These are phyloP conservation scores for Aspergillus phoenicis DNA, from an alignment of 2,329 filamentous ascomycete genomes.

Conservation along the genomic window DNA sequence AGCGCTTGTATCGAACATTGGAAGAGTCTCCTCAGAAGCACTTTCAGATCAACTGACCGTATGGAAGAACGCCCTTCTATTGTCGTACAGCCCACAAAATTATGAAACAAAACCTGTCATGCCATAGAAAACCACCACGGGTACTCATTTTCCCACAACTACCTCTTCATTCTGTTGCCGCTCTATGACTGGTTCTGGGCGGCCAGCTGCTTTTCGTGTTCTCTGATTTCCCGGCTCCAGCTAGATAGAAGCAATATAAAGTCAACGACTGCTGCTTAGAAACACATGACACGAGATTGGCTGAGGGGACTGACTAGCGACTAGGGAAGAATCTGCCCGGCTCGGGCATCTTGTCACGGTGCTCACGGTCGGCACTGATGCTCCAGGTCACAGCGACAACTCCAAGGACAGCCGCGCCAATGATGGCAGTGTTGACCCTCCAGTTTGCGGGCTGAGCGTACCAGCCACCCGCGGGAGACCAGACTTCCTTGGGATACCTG, in stretches of 20 bases:
- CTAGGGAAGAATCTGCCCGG: constrained; percentile 78
- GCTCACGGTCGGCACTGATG: constrained; percentile 72
- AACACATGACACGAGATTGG: constrained; percentile 5
- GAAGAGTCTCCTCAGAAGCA: constrained; percentile 42
- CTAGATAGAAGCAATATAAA: constrained; percentile 41
- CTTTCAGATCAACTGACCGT: constrained; percentile 41
- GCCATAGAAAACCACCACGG: constrained; percentile 26
- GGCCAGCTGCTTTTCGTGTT: constrained; percentile 62
- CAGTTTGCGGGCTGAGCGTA: constrained; percentile 94
- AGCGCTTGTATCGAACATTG: constrained; percentile 43
- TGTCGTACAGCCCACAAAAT: constrained; percentile 41
- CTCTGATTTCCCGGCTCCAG: constrained; percentile 72
- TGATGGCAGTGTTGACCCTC: constrained; percentile 84
- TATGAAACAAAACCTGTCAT: constrained; percentile 36
- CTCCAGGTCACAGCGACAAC: constrained; percentile 70
- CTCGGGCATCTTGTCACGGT: constrained; percentile 74
- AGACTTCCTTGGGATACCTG: constrained; percentile 98
- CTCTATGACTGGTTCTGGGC: constrained; percentile 45
- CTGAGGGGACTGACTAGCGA: constrained; percentile 66
- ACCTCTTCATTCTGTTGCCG: constrained; percentile 5
- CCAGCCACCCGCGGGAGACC: constrained; percentile 98
- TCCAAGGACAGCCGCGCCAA: constrained; percentile 68
- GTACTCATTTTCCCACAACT: constrained; percentile 17
- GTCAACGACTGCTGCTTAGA: constrained; percentile 18
- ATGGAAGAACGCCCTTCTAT: constrained; percentile 41